Evolutionary conservation across 164 flowering plant genomes (phyloP).

Genomic region (Magnolia sinica): DNA sequence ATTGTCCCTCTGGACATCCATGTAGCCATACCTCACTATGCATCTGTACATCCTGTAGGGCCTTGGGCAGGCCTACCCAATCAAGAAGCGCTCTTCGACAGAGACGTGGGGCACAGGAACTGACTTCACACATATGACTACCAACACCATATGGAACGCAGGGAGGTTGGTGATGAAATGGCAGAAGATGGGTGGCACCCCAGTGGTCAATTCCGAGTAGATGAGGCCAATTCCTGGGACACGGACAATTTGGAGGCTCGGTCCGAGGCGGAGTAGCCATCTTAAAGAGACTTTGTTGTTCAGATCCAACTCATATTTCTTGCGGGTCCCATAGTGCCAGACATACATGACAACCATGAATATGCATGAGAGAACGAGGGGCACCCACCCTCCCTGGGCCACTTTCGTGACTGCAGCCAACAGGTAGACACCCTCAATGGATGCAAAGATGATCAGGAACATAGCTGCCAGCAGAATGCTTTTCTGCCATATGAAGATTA

Average conservation of each 20-base stretch:
- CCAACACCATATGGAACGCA: slow-evolving; percentile 78
- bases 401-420: slow-evolving; percentile 68
- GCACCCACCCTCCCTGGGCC: slow-evolving; percentile 89
- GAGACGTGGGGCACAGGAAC: slow-evolving; percentile 85
- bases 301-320: slow-evolving; percentile 71
- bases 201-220: slow-evolving; percentile 82
- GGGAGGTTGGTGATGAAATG: slow-evolving; percentile 92
- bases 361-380: slow-evolving; percentile 58
- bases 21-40: slow-evolving; percentile 87
- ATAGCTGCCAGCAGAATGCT: slow-evolving; percentile 43
- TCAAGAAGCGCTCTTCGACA: slow-evolving; percentile 79
- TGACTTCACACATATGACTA: slow-evolving; percentile 82
- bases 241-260: slow-evolving; percentile 85
- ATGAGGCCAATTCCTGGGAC: slow-evolving; percentile 92
- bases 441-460: slow-evolving; percentile 64
- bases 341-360: slow-evolving; percentile 68
- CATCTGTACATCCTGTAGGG: slow-evolving; percentile 87
- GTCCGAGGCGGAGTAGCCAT: slow-evolving; percentile 84
- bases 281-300: slow-evolving; percentile 82
- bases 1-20: slow-evolving; percentile 70
- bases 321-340: slow-evolving; percentile 86
- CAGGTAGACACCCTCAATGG: slow-evolving; percentile 61
- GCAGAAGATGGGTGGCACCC: slow-evolving; percentile 83
- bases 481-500: slow-evolving; percentile 71
- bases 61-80: slow-evolving; percentile 81